Base-by-base conservation (phyloP, 768 basidiomycete species). In the Xerocomellus dryophilus region DNA sequence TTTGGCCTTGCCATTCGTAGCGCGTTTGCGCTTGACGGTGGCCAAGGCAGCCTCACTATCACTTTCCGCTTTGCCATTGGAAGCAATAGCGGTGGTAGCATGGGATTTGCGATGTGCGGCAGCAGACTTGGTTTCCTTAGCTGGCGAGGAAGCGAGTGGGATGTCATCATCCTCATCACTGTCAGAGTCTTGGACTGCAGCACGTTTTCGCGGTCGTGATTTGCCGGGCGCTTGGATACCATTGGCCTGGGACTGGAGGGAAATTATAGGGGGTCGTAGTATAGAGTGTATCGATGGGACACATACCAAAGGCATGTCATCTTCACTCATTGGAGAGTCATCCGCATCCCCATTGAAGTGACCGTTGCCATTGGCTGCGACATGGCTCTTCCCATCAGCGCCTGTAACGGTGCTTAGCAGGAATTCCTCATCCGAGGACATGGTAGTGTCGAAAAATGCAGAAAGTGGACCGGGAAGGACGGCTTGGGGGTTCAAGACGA, bases 61-160 rank as follows among this genome's bases (percentile, higher is more conserved):
- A 29, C 65, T 69, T 21, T 74, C 69, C 43, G 64, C 63, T 62
- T 64, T 72, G 62, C 78, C 74, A 51, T 80, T 82, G 42, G 73
- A 64, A 47, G 68, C 58, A 32, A 56, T 60, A 32, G 56, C 46
- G 29, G 71, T 53, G 64, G 67, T 74, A 25, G 74, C 70, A 47
- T 70, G 65, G 29, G 74, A 67, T 35, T 73, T 73, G 34, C 78
- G 76, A 20, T 73, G 72, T n/a, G 73, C 68, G 5, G 73, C 67
- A 42, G 72, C 68, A 40, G 77, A 69, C 23, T 66, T 66, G 17
- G 65, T 53, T 51, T 71, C 72, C 71, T 88, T 90, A 5, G 73
- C 76, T 18, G 86, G 87, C 36, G 89, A 88, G 25, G 87, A 86
- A 45, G 87, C 84, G 36, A 89, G 78, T 48, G 86, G 87, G 17